These are phyloP conservation scores for Grammothele lineata DNA, from an alignment of 768 basidiomycete species.

Conservation along the genomic window DNA sequence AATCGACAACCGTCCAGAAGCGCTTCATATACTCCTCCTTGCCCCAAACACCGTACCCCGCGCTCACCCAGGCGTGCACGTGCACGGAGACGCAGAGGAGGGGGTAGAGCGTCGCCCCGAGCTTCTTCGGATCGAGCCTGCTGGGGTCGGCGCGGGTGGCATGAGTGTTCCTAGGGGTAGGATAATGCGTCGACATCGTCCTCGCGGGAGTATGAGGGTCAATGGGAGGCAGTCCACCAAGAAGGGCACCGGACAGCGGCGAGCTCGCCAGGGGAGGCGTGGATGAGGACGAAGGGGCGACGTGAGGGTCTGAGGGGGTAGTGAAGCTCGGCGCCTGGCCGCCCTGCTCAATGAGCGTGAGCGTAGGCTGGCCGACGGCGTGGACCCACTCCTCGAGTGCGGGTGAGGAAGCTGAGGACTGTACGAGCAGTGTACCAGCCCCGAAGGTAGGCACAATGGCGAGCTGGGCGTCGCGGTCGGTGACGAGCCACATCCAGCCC, in stretches of 20 bases:
- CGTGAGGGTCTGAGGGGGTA: not conserved
- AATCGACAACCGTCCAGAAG: constrained; percentile 83
- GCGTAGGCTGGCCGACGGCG: constrained; percentile 10
- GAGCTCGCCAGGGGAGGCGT: constrained; percentile 28
- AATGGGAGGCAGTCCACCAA: constrained; percentile 18
- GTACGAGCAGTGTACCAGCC: constrained; percentile 79
- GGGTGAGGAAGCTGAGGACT: constrained; percentile 10
- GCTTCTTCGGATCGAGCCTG: not conserved
- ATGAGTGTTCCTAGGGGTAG: not conserved
- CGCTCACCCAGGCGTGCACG: constrained; percentile 83
- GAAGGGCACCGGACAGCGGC: constrained; percentile 40
- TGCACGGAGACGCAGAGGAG: constrained; percentile 76
- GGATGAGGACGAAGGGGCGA: not conserved
- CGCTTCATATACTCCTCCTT: constrained; percentile 80
- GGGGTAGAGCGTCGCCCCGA: constrained; percentile 61
- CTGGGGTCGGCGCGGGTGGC: too few species aligned
- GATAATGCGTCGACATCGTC: constrained; percentile 23
- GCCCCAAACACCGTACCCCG: constrained; percentile 87
- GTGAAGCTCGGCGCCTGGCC: constrained; percentile 6
- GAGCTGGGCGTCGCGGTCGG: constrained; percentile 53
- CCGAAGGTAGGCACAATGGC: constrained; percentile 86
- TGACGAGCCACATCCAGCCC: constrained; percentile 88
- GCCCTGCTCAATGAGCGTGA: not conserved
- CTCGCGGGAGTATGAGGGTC: constrained; percentile 29
- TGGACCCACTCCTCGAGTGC: constrained; percentile 8